Percentiles rank a stretch among this genome's conserved stretches.
Conservation (phyloP, 1,139 yeast genomes). For the Pichia terricola region DNA sequence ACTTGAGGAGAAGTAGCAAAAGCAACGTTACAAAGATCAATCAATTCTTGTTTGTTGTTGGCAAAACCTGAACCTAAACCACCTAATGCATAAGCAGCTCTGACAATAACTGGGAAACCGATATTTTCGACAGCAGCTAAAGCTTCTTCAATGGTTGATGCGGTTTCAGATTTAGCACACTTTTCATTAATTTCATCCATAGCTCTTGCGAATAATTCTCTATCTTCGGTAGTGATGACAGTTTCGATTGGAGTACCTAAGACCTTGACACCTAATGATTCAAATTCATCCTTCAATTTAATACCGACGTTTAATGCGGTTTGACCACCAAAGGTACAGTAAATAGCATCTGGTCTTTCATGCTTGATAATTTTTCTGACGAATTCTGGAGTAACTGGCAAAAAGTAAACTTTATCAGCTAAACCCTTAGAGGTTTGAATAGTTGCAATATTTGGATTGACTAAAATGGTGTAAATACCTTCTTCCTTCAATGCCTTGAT, state of each 20-base stretch:
- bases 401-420: slow-evolving; percentile 94
- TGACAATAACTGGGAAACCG: slow-evolving; percentile 92
- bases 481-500: slow-evolving; percentile 94
- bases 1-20: slow-evolving; percentile 96
- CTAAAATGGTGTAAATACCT: slow-evolving; percentile 89
- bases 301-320: slow-evolving; percentile 96
- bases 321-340: slow-evolving; percentile 97
- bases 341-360: slow-evolving; percentile 95
- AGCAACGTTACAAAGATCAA: slow-evolving; percentile 80
- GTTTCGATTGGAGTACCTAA: slow-evolving; percentile 96
- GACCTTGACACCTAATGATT: slow-evolving; percentile 82
- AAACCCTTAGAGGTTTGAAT: slow-evolving; percentile 96
- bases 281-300: slow-evolving; percentile 90
- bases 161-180: slow-evolving; percentile 90
- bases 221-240: slow-evolving; percentile 92
- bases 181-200: slow-evolving; percentile 93
- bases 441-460: slow-evolving; percentile 97
- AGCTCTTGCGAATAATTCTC: slow-evolving; percentile 89
- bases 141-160: slow-evolving; percentile 71
- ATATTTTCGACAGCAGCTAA: slow-evolving; percentile 73
- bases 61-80: slow-evolving; percentile 99
- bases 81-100: slow-evolving; percentile 97
- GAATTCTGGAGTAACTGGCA: slow-evolving; percentile 94
- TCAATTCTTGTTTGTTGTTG: slow-evolving; percentile 74
- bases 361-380: slow-evolving; percentile 90